Evolutionary conservation across 2,329 filamentous ascomycete genomes (phyloP), one percentile per base, ranked within the genome.

Genomic region (Laburnicola sp.): DNA sequence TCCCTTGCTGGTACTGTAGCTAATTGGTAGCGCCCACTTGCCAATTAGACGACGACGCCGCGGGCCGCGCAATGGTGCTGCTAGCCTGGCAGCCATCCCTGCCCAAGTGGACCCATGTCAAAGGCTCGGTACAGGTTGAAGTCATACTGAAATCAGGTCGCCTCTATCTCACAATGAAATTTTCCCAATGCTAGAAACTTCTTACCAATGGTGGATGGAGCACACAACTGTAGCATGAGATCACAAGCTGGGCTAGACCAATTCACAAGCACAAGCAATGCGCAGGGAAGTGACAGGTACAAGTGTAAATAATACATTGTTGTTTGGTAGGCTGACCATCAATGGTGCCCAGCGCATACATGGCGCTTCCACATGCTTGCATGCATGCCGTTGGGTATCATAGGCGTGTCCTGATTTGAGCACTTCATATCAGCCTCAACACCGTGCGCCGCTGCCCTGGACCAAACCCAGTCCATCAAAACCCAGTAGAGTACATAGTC

Each of bases 371-470:
- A 38, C 26, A 28, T 50, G n/a, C 32, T 38, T 11, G 26, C 34
- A 46, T 42, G 48, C 34, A 51, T 51, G 48, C 40, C 21, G 36
- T 45, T 42, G 50, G 50, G 51, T 53, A 53, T 53, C 46, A 46
- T 43, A 31, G 45, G 26, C 21, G 26, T 38, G 62, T 60, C 62
- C 63, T 66, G 61, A 66, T 62, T 54, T 66, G 63, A 67, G 56
- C 59, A 62, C 58, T 64, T 67, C 63, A 63, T 64, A 53, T 63
- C 65, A 66, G 63, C 64, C 57, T 26, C 2, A 47, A 45, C 54
- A 49, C 52, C 31, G 48, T 58, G 45, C 61, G 59, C 61, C 60
- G 47, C 39, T 43, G 42, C 6, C 45, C 11, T 41, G 9, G n/a
- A 32, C 28, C 45, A 36, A 39, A 26, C 30, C 49, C 48, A 48